These are phyloP conservation scores for Logfia minima DNA, from an alignment of 129 eudicot genomes.

Conservation along the genomic window DNA sequence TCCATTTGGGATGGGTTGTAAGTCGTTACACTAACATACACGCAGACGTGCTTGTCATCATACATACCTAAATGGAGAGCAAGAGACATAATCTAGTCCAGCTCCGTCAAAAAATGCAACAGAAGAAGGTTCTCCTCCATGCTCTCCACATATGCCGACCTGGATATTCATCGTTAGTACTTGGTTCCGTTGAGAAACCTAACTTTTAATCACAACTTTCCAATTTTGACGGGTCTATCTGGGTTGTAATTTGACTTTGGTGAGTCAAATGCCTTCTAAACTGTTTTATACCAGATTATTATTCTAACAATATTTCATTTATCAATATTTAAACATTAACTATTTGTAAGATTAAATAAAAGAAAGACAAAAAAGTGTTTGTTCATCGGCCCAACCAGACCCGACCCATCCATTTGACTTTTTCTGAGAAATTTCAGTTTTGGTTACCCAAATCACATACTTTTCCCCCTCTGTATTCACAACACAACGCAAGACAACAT, in stretches of 20 bases:
- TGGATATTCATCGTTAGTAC: conserved; percentile 29
- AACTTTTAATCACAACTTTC: neutral
- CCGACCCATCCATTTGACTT: neutral
- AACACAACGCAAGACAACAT: neutral
- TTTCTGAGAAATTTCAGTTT: neutral
- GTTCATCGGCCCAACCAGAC: neutral
- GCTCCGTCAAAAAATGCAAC: conserved; percentile 90
- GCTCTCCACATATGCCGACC: conserved; percentile 99
- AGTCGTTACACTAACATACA: neutral
- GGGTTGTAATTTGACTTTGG: neutral
- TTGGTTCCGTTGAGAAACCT: conserved; percentile 9
- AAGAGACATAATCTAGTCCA: conserved; percentile 92
- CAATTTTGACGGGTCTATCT: neutral
- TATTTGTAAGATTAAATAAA: neutral
- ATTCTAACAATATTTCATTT: neutral
- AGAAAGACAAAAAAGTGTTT: neutral
- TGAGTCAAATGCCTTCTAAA: neutral
- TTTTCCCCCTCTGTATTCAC: neutral
- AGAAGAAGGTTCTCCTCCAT: conserved; percentile 98
- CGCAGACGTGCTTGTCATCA: neutral
- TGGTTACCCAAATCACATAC: neutral
- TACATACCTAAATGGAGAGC: conserved; percentile 86
- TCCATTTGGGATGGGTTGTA: neutral
- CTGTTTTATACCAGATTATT: neutral
- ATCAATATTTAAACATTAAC: neutral